A percentile compares a stretch with the other conserved stretches of the same genome.
These are phyloP conservation scores for Penicillium nucicola DNA, from an alignment of 495 filamentous ascomycete species.

Conservation along the genomic window DNA sequence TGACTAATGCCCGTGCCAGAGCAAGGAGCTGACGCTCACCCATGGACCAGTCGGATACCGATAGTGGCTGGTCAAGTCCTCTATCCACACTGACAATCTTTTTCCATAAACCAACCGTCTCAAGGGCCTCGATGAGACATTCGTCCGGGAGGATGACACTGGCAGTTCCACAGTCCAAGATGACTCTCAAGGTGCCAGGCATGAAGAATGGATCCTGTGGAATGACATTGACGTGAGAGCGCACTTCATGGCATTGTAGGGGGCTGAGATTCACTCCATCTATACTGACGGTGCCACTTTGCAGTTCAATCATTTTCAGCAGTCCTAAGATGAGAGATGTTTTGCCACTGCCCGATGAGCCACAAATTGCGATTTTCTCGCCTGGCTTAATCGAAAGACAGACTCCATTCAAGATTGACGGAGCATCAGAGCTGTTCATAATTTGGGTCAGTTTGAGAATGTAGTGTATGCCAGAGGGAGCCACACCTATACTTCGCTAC, in stretches of 20 bases:
- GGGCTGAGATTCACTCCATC: background rate
- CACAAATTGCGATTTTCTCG: background rate
- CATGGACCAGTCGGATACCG: slow-evolving; percentile 11
- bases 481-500: slow-evolving; percentile 8
- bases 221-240: background rate
- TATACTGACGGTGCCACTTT: background rate
- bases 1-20: slow-evolving; percentile 18
- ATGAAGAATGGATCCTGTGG: background rate
- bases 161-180: background rate
- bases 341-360: background rate
- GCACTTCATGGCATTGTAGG: background rate
- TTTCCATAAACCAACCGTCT: slow-evolving; percentile 19
- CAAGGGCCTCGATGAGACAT: slow-evolving; percentile 2
- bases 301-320: background rate
- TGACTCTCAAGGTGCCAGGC: background rate
- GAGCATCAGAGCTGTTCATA: background rate
- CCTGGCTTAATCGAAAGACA: background rate
- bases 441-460: background rate
- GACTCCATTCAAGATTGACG: background rate
- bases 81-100: slow-evolving; percentile 21
- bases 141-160: background rate
- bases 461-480: background rate
- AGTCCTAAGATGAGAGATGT: background rate
- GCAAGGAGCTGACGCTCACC: slow-evolving; percentile 22
- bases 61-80: slow-evolving; percentile 7